phyloP scores from a whole-genome alignment of 768 basidiomycete species.

The Suillus decipiens region DNA sequence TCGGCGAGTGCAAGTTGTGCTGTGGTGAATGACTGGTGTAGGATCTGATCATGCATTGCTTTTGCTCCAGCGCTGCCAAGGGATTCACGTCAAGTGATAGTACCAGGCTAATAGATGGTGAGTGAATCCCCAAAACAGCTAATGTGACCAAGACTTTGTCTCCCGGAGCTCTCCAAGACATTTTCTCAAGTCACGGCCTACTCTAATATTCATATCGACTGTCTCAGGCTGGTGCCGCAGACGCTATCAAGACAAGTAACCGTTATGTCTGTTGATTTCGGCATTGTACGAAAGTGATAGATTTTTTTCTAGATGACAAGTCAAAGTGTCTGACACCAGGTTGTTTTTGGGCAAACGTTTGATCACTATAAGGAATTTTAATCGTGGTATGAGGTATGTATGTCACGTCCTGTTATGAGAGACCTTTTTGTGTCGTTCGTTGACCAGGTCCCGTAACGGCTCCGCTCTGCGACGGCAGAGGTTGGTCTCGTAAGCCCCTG shows the following conservation, averaged over 20 bases:
- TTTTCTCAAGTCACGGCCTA: constrained; percentile 2
- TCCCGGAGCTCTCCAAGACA: neutral
- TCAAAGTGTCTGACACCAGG: constrained; percentile 5
- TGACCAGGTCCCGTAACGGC: constrained; percentile 5
- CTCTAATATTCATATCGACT: neutral
- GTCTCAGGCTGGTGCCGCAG: neutral
- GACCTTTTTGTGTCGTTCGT: constrained; percentile 3
- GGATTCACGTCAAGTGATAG: neutral
- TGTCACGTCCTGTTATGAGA: constrained; percentile 2
- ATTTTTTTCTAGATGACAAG: constrained; percentile 9
- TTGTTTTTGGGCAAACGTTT: constrained; percentile 7
- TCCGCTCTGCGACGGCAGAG: constrained; percentile 1
- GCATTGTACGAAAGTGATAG: constrained; percentile 11
- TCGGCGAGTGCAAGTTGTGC: neutral
- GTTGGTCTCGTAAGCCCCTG: constrained; percentile 10
- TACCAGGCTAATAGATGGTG: neutral
- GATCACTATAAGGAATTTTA: neutral
- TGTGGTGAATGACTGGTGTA: too few species aligned
- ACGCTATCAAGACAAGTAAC: constrained; percentile 9
- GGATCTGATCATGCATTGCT: neutral
- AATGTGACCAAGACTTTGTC: neutral
- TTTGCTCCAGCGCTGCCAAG: neutral
- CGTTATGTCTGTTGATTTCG: neutral
- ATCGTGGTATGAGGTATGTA: neutral
- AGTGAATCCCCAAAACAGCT: neutral